Conservation (phyloP, 2,329 filamentous ascomycete genomes). For the Fusarium decemcellulare region DNA sequence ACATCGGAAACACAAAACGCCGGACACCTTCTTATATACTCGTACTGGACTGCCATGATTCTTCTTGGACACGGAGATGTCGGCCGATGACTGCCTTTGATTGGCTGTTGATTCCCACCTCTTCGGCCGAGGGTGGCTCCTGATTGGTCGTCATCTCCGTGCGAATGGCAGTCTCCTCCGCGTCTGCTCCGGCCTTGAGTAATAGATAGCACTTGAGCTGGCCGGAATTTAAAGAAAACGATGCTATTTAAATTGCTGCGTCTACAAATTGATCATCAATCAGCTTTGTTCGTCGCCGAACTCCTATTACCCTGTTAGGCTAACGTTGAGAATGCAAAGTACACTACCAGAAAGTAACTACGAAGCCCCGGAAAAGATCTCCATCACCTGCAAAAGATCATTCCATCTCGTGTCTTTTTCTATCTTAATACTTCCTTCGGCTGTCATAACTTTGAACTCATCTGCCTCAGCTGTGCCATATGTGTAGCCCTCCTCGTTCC, state of each 20-base stretch:
- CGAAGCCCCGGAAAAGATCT: constrained; percentile 12
- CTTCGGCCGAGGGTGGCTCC: not conserved
- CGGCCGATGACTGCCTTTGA: not conserved
- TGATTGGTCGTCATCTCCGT: not conserved
- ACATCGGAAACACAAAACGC: too few relatives aligned
- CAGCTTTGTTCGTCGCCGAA: too few relatives aligned
- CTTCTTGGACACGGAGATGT: not conserved
- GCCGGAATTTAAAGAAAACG: too few relatives aligned
- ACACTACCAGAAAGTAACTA: not conserved
- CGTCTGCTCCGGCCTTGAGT: not conserved
- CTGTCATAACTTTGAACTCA: constrained; percentile 26
- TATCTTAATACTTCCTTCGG: constrained; percentile 11
- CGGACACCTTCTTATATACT: too few relatives aligned
- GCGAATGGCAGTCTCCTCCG: not conserved
- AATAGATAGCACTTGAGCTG: not conserved
- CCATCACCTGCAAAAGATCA: constrained; percentile 15
- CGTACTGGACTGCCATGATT: not conserved
- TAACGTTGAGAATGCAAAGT: too few relatives aligned
- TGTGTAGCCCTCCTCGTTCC: not conserved
- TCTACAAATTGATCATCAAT: too few relatives aligned
- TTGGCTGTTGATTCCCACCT: not conserved
- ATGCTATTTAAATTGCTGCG: too few relatives aligned
- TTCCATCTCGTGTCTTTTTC: constrained; percentile 15
- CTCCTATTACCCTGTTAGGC: too few relatives aligned
- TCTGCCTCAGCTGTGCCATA: constrained; percentile 7